Conservation (phyloP, 2,329 filamentous ascomycete species). For the Aspergillus tubingensis region DNA sequence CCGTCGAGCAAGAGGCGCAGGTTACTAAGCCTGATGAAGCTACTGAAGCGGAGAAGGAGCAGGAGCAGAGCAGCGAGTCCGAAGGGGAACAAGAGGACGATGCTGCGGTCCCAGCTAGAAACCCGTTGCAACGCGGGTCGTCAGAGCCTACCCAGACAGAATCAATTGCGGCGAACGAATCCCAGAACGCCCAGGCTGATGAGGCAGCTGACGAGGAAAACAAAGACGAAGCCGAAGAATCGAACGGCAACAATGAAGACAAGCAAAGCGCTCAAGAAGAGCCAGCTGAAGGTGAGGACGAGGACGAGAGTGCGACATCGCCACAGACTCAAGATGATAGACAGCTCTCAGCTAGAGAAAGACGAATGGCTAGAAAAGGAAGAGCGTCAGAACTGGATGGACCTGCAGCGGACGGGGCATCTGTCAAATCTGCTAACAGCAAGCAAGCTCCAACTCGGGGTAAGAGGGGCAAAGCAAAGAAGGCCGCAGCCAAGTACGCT, state of each 20-base stretch:
- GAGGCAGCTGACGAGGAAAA: slow-evolving; percentile 35
- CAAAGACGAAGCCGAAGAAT: slow-evolving; percentile 33
- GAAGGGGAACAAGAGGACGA: slow-evolving; percentile 24
- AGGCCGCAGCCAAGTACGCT: slow-evolving; percentile 84
- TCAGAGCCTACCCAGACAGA: slow-evolving; percentile 22
- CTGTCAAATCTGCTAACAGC: slow-evolving; percentile 21
- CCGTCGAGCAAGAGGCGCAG: slow-evolving; percentile 34
- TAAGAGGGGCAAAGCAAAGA: slow-evolving; percentile 81
- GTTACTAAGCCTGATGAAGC: slow-evolving; percentile 23
- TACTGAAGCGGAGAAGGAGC: slow-evolving; percentile 25
- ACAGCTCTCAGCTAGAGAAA: slow-evolving; percentile 49
- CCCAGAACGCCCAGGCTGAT: slow-evolving; percentile 41
- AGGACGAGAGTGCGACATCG: slow-evolving; percentile 18
- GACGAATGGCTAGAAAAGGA: slow-evolving; percentile 35
- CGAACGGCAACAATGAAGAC: slow-evolving; percentile 4
- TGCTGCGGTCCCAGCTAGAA: slow-evolving; percentile 15
- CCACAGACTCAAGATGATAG: slow-evolving; percentile 25
- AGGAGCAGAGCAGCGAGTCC: slow-evolving; percentile 27
- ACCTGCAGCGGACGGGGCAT: slow-evolving; percentile 16
- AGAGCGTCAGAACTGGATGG: slow-evolving; percentile 20
- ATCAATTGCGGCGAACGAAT: slow-evolving; percentile 29
- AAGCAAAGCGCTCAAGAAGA: background rate
- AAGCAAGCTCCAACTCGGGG: slow-evolving; percentile 57
- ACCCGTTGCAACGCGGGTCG: slow-evolving; percentile 20
- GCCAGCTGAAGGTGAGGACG: slow-evolving; percentile 2